phyloP scores from a whole-genome alignment of 2,329 filamentous ascomycete genomes.

The Venturia asperata region DNA sequence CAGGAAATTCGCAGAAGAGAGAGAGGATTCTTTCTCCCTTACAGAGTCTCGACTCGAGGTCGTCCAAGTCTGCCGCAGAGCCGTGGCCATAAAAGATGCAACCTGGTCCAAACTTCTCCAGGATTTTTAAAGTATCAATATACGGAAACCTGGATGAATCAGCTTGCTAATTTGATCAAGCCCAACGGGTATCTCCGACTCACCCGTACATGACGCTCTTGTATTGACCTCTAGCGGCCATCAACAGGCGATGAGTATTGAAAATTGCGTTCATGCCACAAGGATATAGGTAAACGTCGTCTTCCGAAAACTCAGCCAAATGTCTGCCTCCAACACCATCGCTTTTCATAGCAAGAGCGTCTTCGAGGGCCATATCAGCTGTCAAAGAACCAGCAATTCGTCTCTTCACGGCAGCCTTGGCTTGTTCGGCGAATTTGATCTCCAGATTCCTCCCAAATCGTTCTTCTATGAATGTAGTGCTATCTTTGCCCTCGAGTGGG shows the following conservation, averaged over 20 bases:
- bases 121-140: slow-evolving; percentile 89
- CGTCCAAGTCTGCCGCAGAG: slow-evolving; percentile 69
- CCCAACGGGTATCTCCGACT: slow-evolving; percentile 14
- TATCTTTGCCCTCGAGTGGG: slow-evolving; percentile 53
- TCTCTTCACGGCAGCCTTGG: slow-evolving; percentile 75
- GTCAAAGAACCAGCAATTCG: slow-evolving; percentile 83
- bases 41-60: slow-evolving; percentile 65
- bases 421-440: slow-evolving; percentile 67
- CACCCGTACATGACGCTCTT: slow-evolving; percentile 81
- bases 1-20: slow-evolving; percentile 91
- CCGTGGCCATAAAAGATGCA: slow-evolving; percentile 82
- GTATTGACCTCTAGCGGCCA: slow-evolving; percentile 54
- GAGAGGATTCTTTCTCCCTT: slow-evolving; percentile 70
- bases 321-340: slow-evolving; percentile 33
- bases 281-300: slow-evolving; percentile 84
- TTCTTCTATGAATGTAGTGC: slow-evolving; percentile 79
- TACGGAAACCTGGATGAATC: slow-evolving; percentile 64
- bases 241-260: slow-evolving; percentile 69
- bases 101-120: slow-evolving; percentile 89
- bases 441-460: slow-evolving; percentile 89
- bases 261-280: slow-evolving; percentile 95
- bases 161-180: not conserved
- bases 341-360: slow-evolving; percentile 49
- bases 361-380: slow-evolving; percentile 59
- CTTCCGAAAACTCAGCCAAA: slow-evolving; percentile 63